Percentiles rank a stretch among this genome's conserved stretches.
These are phyloP conservation scores for Oryza longistaminata DNA, from an alignment of 176 grass and related monocot species.

Conservation along the genomic window DNA sequence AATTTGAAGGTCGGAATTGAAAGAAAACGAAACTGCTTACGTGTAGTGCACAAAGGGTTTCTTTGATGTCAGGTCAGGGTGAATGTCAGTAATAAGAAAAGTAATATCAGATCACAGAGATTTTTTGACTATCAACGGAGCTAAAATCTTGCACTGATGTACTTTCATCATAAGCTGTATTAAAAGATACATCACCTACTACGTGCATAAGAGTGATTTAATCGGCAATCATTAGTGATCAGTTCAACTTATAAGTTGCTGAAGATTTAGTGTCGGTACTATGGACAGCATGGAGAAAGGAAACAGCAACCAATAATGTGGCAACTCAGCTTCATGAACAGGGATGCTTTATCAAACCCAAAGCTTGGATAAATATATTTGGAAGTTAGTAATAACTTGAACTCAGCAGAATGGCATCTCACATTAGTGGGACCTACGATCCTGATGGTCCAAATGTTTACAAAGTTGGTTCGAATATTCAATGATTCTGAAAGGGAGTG, in stretches of 20 bases:
- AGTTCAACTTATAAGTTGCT: slow-evolving; percentile 26
- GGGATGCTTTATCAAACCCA: slow-evolving; percentile 26
- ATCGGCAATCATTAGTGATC: slow-evolving; percentile 12
- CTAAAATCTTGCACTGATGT: neutral
- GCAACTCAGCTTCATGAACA: slow-evolving; percentile 14
- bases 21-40: slow-evolving; percentile 38
- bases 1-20: slow-evolving; percentile 14
- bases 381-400: slow-evolving; percentile 30
- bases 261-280: neutral
- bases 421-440: neutral
- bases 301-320: neutral
- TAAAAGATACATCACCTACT: slow-evolving; percentile 24
- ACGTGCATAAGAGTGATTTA: neutral
- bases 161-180: neutral
- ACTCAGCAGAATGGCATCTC: slow-evolving; percentile 30
- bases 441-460: neutral
- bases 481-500: slow-evolving; percentile 11
- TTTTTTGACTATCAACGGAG: neutral
- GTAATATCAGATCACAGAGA: slow-evolving; percentile 13
- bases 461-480: slow-evolving; percentile 4
- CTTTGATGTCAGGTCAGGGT: slow-evolving; percentile 27
- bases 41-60: slow-evolving; percentile 27
- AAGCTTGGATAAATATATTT: slow-evolving; percentile 33
- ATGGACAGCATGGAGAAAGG: slow-evolving; percentile 21
- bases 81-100: slow-evolving; percentile 25